Conservation (phyloP, 1,284 basidiomycete species). For the Bondarzewia mesenterica region DNA sequence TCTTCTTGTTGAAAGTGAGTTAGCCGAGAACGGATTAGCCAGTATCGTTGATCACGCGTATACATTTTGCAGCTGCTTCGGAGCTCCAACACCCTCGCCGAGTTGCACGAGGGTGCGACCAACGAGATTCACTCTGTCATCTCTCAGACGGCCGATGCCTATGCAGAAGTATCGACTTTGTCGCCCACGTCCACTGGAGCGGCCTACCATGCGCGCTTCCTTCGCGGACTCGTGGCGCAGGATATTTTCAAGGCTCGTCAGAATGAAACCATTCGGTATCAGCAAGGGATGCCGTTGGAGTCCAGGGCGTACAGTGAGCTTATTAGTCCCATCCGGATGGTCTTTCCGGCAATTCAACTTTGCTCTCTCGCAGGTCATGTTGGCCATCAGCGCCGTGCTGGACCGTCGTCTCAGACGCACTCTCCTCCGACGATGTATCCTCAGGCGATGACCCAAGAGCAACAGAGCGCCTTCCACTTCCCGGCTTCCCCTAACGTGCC, state of each 20-base stretch:
- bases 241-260: slow-evolving; percentile 49
- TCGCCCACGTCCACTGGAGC: slow-evolving; percentile 55
- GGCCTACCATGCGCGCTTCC: slow-evolving; percentile 67
- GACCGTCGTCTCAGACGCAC: not conserved
- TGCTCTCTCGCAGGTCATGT: not conserved
- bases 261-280: slow-evolving; percentile 5
- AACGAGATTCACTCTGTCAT: slow-evolving; percentile 59
- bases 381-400: slow-evolving; percentile 3
- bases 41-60: not conserved
- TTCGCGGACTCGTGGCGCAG: slow-evolving; percentile 58
- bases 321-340: not conserved
- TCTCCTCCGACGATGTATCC: slow-evolving; percentile 29
- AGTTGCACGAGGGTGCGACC: slow-evolving; percentile 47
- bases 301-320: slow-evolving; percentile 3
- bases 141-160: slow-evolving; percentile 62
- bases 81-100: slow-evolving; percentile 43
- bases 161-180: slow-evolving; percentile 55
- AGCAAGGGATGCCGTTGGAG: slow-evolving; percentile 2
- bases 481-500: slow-evolving; percentile 5
- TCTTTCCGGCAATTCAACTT: not conserved
- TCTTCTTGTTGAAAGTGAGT: slow-evolving; percentile 62
- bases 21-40: not conserved
- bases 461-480: slow-evolving; percentile 1
- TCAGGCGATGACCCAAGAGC: slow-evolving; percentile 11
- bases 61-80: slow-evolving; percentile 46